Evolutionary conservation across 257 asterid species (phyloP).

Genomic region (Agastache rugosa): DNA sequence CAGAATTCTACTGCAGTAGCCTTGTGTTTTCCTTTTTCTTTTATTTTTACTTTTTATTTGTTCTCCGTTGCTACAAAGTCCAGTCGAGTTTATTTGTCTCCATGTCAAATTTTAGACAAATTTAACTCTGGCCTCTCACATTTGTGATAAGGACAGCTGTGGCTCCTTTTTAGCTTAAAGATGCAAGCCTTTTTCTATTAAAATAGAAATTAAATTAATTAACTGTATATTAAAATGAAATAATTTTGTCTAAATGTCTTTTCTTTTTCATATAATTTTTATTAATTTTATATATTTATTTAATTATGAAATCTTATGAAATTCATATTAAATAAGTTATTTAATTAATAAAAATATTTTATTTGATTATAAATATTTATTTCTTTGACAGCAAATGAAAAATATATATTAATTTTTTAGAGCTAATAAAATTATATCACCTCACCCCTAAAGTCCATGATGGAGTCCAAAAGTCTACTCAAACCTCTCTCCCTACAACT

Average conservation of each 20-base stretch:
- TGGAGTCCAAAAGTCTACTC: too few species aligned
- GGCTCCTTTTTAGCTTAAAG: slow-evolving; percentile 32
- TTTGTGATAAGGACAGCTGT: slow-evolving; percentile 39
- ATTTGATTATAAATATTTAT: too few species aligned
- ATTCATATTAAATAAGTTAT: too few species aligned
- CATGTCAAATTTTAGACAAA: slow-evolving; percentile 24
- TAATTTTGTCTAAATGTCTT: not conserved
- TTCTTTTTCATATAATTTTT: too few species aligned
- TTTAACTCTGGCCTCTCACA: slow-evolving; percentile 28
- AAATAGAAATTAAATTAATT: not conserved
- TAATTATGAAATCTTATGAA: too few species aligned
- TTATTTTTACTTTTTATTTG: not conserved
- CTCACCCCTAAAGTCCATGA: too few species aligned
- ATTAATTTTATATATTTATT: too few species aligned
- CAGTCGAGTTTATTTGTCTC: not conserved
- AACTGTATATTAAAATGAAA: not conserved
- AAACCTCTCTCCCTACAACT: too few species aligned
- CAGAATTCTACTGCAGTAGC: not conserved
- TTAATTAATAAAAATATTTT: too few species aligned
- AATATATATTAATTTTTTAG: too few species aligned
- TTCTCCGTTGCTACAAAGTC: not conserved
- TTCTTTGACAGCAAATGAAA: too few species aligned
- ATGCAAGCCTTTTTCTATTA: slow-evolving; percentile 13
- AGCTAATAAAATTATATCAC: too few species aligned
- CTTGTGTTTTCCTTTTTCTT: not conserved